Evolutionary conservation across 225 moss, liverwort and hornwort species (phyloP).

Genomic region (Antitrichia curtipendula): DNA sequence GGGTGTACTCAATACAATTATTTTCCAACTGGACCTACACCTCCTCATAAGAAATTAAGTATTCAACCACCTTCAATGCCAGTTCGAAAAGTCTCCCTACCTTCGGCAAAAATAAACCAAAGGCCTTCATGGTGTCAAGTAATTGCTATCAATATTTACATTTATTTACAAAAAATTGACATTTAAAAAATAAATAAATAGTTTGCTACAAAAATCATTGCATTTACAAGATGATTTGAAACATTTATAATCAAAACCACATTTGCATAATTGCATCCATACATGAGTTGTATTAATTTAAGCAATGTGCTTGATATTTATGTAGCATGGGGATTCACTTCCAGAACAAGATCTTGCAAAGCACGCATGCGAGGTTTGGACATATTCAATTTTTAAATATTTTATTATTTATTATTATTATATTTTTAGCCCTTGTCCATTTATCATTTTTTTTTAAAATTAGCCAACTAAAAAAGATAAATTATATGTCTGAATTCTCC

Average conservation of each 20-base stretch:
- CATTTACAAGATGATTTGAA: not conserved
- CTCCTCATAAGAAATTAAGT: conserved; percentile 9
- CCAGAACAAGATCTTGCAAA: conserved; percentile 11
- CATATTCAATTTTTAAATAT: not conserved
- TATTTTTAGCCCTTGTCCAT: not conserved
- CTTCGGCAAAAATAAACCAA: not conserved
- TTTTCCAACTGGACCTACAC: not conserved
- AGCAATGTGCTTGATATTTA: not conserved
- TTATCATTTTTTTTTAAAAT: too few relatives aligned
- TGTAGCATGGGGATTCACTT: conserved; percentile 23
- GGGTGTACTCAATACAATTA: not conserved
- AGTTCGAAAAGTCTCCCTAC: conserved; percentile 6
- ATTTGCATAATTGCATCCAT: not conserved
- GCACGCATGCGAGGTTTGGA: conserved; percentile 34
- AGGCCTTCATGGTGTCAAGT: conserved; percentile 43
- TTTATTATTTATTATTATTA: rapidly evolving
- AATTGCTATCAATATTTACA: not conserved
- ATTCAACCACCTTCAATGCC: conserved; percentile 24
- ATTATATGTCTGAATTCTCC: not conserved
- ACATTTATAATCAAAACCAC: not conserved
- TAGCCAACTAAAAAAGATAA: not conserved
- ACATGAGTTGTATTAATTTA: not conserved
- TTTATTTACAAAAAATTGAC: too few relatives aligned
- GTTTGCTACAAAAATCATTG: not conserved
- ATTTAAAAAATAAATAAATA: too few relatives aligned